Evolutionary conservation across 106 monocot genomes (phyloP).

Genomic region (Dioscorea zingiberensis): DNA sequence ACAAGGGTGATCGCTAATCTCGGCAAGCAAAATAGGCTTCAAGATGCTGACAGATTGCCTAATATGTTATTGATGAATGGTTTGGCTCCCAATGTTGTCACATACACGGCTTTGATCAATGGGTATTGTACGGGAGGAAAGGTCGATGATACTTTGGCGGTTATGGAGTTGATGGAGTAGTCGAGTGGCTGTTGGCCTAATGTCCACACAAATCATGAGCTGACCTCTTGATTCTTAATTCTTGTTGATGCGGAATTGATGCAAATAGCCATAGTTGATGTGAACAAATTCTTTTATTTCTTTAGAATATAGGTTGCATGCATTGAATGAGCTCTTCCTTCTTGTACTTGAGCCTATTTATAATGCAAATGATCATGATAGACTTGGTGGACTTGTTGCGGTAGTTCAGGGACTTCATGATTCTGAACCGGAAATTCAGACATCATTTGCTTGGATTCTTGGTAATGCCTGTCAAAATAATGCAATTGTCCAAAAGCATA

Average conservation of each 20-base stretch:
- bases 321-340: conserved; percentile 69
- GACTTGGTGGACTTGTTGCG: conserved; percentile 63
- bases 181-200: conserved; percentile 27
- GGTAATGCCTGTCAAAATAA: conserved; percentile 94
- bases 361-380: conserved; percentile 81
- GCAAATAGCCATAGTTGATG: conserved; percentile 70
- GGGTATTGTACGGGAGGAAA: conserved; percentile 30
- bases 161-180: conserved; percentile 28
- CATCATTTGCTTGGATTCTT: conserved; percentile 81
- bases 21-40: conserved; percentile 18
- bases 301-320: conserved; percentile 54
- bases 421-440: conserved; percentile 48
- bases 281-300: conserved; percentile 82
- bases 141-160: conserved; percentile 16
- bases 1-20: conserved; percentile 18
- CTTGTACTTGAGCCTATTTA: conserved; percentile 83
- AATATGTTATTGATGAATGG: conserved; percentile 16
- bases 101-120: conserved; percentile 31
- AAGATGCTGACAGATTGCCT: conserved; percentile 27
- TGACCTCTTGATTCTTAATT: conserved; percentile 48
- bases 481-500: conserved; percentile 75
- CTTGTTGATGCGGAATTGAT: conserved; percentile 80
- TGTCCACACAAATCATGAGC: conserved; percentile 41
- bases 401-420: conserved; percentile 57
- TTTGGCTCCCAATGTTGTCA: conserved; percentile 24